Conservation (phyloP, 2,329 filamentous ascomycete species). For the Cladosporium sp. region DNA sequence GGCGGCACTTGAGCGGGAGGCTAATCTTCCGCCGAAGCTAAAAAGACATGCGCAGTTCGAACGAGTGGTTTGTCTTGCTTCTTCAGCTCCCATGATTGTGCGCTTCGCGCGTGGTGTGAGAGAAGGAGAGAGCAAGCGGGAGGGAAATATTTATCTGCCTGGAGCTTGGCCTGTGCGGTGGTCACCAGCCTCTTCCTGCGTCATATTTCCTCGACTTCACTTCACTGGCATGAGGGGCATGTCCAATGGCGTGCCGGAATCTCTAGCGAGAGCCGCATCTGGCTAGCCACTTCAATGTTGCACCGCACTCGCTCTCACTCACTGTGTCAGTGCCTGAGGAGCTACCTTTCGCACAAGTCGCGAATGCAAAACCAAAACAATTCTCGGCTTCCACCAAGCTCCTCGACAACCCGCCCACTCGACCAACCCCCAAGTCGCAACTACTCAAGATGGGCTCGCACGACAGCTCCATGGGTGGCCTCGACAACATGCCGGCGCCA, state of each 20-base stretch:
- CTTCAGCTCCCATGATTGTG: constrained; percentile 6
- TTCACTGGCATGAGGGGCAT: background rate
- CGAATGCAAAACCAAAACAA: background rate
- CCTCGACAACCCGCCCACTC: too few relatives aligned
- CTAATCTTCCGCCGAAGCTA: constrained; percentile 8
- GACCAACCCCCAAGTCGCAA: too few relatives aligned
- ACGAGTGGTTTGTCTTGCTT: constrained; percentile 3
- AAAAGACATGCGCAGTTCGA: constrained; percentile 4
- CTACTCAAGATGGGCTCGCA: too few relatives aligned
- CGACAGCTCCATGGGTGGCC: too few relatives aligned
- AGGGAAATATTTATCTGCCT: background rate
- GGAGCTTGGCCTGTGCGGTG: background rate
- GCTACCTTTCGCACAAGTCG: background rate
- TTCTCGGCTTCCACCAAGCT: background rate
- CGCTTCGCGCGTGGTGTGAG: background rate
- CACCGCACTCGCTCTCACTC: background rate
- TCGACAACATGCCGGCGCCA: too few relatives aligned
- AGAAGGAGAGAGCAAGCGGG: background rate
- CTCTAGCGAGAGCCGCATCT: too few relatives aligned
- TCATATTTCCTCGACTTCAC: background rate
- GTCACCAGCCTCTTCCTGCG: background rate
- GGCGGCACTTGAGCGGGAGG: constrained; percentile 8
- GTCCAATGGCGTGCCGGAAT: background rate
- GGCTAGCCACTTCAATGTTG: too few relatives aligned
- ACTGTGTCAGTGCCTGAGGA: background rate